Evolutionary conservation across 345 rosid genomes (phyloP), one percentile per base, ranked within the genome.

Genomic region (Stellera chamaejasme): DNA sequence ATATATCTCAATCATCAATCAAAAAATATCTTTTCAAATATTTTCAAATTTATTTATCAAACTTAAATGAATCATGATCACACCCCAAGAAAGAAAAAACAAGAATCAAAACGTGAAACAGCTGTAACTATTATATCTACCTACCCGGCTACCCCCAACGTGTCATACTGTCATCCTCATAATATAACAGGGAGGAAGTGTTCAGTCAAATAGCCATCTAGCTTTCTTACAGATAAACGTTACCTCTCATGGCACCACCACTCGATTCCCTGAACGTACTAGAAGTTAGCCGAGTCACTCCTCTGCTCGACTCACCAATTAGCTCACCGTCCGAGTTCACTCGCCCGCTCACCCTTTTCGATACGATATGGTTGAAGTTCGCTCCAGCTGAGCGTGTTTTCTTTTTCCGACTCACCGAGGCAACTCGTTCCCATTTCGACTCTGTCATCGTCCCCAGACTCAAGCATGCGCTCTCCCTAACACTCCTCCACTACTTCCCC

Each of bases 281-380:
- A 11, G 76, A 73, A 27, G 64, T 70, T 9, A 48, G 46, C 45
- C 50, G 45, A 59, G 60, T 67, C 10, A 14, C 36, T 12, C 78
- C 78, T 1, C 27, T 45, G 45, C 16, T 52, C 11, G 28, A 28
- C 41, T 47, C 61, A 23, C 14, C 57, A 2, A n/a, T n/a, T n/a
- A 16, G 54, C 45, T 45, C 79, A 1, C 50, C 53, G 16, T 27
- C 52, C 46, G 59, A 58, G 13, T 58, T 60, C 47, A 27, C 63
- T 23, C 53, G 74, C 3, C 80, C 82, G 0, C 59, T 75, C 39
- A 66, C 77, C 3, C 56, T 27, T 10, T 71, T 61, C 6, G 79
- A 77, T 13, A 49, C 56, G 0, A 19, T 58, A 13, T 70, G 73
- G 68, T 55, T 81, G 27, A 62, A 69, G 0, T 55, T 71, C 3